Percentiles rank a stretch among this genome's conserved stretches.
Evolutionary conservation across 768 basidiomycete species (phyloP).

Genomic region (Lactarius hengduanensis): DNA sequence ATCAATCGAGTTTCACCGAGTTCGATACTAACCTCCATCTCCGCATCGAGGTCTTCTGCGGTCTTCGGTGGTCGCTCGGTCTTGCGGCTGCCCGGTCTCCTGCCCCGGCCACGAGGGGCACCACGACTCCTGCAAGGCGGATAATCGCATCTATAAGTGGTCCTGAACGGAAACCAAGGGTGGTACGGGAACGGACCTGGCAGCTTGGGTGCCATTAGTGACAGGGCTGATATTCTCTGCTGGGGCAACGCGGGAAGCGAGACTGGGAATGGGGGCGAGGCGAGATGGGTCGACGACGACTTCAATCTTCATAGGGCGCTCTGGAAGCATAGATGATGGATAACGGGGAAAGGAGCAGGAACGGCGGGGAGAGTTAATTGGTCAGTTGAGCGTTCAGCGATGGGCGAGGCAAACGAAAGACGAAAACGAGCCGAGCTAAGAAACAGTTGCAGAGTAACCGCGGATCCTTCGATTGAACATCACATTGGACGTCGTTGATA

Average conservation of each 20-base stretch:
- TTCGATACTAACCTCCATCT: constrained; percentile 80
- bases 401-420: constrained; percentile 35
- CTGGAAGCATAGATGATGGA: constrained; percentile 47
- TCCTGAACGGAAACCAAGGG: constrained; percentile 26
- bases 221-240: constrained; percentile 46
- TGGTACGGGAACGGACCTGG: constrained; percentile 38
- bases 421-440: constrained; percentile 29
- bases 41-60: constrained; percentile 90
- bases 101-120: constrained; percentile 43
- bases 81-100: constrained; percentile 46
- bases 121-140: constrained; percentile 14
- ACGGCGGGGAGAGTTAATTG: constrained; percentile 36
- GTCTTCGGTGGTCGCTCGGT: constrained; percentile 71
- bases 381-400: constrained; percentile 39
- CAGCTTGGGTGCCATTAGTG: constrained; percentile 35
- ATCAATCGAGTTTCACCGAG: neutral
- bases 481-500: constrained; percentile 19
- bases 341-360: constrained; percentile 29
- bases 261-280: constrained; percentile 55
- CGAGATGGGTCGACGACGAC: constrained; percentile 87
- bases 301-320: constrained; percentile 98
- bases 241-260: constrained; percentile 85
- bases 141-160: constrained; percentile 8
- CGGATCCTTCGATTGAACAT: constrained; percentile 21
- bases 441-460: constrained; percentile 26